Conservation (phyloP, 129 eudicot genomes). For the Flaveria ramosissima region DNA sequence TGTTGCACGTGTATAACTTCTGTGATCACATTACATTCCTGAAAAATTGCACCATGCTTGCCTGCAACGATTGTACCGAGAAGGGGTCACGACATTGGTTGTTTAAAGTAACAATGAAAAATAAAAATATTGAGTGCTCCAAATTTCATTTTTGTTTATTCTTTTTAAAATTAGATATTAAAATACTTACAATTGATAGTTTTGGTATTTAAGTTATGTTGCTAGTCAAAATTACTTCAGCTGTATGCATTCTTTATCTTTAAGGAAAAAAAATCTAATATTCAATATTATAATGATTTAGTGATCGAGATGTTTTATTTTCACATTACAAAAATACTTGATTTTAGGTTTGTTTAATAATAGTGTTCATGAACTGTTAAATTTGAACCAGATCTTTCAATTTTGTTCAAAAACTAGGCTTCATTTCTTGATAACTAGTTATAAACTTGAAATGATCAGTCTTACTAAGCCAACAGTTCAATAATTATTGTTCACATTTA, state of each 20-base stretch:
- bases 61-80: constrained; percentile 42
- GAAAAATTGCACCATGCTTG: constrained; percentile 45
- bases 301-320: too few species aligned
- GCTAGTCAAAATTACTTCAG: background rate
- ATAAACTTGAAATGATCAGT: too few species aligned
- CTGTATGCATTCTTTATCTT: background rate
- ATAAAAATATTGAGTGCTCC: background rate
- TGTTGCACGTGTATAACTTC: constrained; percentile 39
- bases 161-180: background rate
- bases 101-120: constrained; percentile 11
- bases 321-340: too few species aligned
- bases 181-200: background rate
- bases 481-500: too few species aligned
- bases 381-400: too few species aligned
- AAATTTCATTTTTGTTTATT: background rate
- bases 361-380: too few species aligned
- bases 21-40: constrained; percentile 46
- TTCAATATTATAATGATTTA: too few species aligned
- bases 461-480: too few species aligned
- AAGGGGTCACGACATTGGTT: constrained; percentile 25
- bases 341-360: too few species aligned
- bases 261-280: too few species aligned
- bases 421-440: too few species aligned
- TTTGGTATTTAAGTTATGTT: background rate
- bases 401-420: background rate